A percentile compares a stretch with the other conserved stretches of the same genome.
phyloP scores from a whole-genome alignment of 164 flowering plant genomes.

The Vitis vinifera region DNA sequence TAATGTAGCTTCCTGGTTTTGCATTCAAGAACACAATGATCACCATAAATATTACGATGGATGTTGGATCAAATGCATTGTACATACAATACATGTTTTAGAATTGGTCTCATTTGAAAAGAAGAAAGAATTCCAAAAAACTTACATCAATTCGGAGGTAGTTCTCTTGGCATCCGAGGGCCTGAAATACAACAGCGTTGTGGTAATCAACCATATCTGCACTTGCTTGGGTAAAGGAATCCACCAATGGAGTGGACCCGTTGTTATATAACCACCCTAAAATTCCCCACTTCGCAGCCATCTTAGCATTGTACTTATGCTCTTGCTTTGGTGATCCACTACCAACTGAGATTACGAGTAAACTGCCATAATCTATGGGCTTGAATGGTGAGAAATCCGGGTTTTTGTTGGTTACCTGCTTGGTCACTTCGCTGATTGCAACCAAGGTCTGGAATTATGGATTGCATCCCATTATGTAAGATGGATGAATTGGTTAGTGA shows the following conservation, averaged over 20 bases:
- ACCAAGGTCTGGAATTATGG: slow-evolving; percentile 42
- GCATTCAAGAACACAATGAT: too few species aligned
- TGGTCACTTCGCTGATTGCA: slow-evolving; percentile 52
- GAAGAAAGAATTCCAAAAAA: too few species aligned
- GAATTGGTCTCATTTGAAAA: too few species aligned
- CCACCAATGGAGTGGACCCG: slow-evolving; percentile 31
- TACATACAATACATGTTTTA: too few species aligned
- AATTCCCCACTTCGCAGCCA: slow-evolving; percentile 53
- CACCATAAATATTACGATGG: too few species aligned
- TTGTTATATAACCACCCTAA: slow-evolving; percentile 38
- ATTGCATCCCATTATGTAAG: too few species aligned
- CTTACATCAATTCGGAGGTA: slow-evolving; percentile 45
- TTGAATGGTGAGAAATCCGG: slow-evolving; percentile 38
- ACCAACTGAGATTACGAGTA: slow-evolving; percentile 59
- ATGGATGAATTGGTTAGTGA: too few species aligned
- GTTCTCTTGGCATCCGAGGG: slow-evolving; percentile 25
- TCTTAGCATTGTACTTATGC: slow-evolving; percentile 37
- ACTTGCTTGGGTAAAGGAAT: slow-evolving; percentile 20
- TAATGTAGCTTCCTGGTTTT: slow-evolving; percentile 34
- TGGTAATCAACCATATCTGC: slow-evolving; percentile 44
- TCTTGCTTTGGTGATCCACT: slow-evolving; percentile 44
- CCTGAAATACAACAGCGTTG: slow-evolving; percentile 29
- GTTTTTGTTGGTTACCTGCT: slow-evolving; percentile 25
- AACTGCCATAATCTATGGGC: slow-evolving; percentile 40
- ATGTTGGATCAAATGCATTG: too few species aligned